Conservation (phyloP, 495 filamentous ascomycete genomes). For the Hypoxylon crocopeplum region DNA sequence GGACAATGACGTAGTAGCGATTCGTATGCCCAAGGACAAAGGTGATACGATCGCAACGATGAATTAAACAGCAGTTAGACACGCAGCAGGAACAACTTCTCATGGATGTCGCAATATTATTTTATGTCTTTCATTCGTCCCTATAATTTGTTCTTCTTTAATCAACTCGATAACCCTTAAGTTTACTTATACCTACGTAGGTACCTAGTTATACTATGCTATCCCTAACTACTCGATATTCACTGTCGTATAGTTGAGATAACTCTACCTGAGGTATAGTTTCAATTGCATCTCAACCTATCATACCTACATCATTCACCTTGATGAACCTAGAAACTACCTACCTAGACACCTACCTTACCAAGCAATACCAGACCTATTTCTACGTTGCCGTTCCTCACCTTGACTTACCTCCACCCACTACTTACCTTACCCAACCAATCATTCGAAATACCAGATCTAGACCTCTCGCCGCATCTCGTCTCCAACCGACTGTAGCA, state of each 20-base stretch:
- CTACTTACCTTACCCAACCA: slow-evolving; percentile 15
- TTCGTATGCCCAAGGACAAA: slow-evolving; percentile 11
- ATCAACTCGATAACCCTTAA: background rate
- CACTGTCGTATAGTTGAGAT: no score
- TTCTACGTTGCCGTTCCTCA: background rate
- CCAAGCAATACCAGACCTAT: slow-evolving; percentile 1
- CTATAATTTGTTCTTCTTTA: background rate
- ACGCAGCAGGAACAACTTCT: background rate
- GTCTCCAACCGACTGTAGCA: slow-evolving; percentile 9
- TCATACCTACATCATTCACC: slow-evolving; percentile 34
- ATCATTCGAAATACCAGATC: slow-evolving; percentile 15
- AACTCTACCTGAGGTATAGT: background rate
- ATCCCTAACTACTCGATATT: no score
- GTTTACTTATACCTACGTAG: background rate
- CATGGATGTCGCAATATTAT: background rate
- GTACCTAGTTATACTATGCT: background rate
- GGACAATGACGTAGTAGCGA: slow-evolving; percentile 33
- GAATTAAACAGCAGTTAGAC: no score
- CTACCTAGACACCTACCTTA: no score
- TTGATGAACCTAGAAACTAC: no score
- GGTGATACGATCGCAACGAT: slow-evolving; percentile 21
- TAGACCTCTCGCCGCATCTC: slow-evolving; percentile 16
- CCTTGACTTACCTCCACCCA: background rate
- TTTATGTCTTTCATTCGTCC: background rate
- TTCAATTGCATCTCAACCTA: slow-evolving; percentile 11